Evolutionary conservation across 129 eudicot genomes (phyloP).

Genomic region (Pseudognaphalium luteoalbum): DNA sequence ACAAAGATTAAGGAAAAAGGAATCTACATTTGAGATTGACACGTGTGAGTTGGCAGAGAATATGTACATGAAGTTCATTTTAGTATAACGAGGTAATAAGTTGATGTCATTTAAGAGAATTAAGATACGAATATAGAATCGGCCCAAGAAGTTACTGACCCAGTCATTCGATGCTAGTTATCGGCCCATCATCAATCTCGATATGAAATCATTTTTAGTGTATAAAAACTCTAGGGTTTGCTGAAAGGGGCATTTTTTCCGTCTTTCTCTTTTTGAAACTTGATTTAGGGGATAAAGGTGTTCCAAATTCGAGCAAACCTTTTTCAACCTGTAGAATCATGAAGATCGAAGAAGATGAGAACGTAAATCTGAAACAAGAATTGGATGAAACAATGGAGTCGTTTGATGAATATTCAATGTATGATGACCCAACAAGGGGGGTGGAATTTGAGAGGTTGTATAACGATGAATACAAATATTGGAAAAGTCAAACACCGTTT

Average conservation of each 20-base stretch:
- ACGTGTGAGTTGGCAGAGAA: conserved; percentile 12
- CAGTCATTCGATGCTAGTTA: neutral
- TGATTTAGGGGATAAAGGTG: conserved; percentile 11
- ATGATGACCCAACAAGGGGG: conserved; percentile 49
- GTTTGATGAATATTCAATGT: neutral
- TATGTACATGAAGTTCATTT: conserved; percentile 4
- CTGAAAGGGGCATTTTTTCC: conserved; percentile 7
- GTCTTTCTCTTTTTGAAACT: conserved; percentile 5
- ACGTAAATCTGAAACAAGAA: neutral
- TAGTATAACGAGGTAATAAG: neutral
- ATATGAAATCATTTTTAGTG: conserved; percentile 11
- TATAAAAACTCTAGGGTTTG: conserved; percentile 20
- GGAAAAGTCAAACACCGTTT: conserved; percentile 78
- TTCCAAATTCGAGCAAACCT: conserved; percentile 11
- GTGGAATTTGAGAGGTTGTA: conserved; percentile 52
- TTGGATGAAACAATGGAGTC: neutral
- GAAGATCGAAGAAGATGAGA: conserved; percentile 11
- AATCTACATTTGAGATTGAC: conserved; percentile 17
- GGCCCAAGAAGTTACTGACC: conserved; percentile 28
- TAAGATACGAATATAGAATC: neutral
- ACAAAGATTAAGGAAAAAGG: neutral
- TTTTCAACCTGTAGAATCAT: neutral
- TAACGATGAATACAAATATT: conserved; percentile 79
- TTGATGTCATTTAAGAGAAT: neutral
- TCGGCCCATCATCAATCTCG: conserved; percentile 13